Evolutionary conservation across 345 rosid species (phyloP).

Genomic region (Adansonia digitata): DNA sequence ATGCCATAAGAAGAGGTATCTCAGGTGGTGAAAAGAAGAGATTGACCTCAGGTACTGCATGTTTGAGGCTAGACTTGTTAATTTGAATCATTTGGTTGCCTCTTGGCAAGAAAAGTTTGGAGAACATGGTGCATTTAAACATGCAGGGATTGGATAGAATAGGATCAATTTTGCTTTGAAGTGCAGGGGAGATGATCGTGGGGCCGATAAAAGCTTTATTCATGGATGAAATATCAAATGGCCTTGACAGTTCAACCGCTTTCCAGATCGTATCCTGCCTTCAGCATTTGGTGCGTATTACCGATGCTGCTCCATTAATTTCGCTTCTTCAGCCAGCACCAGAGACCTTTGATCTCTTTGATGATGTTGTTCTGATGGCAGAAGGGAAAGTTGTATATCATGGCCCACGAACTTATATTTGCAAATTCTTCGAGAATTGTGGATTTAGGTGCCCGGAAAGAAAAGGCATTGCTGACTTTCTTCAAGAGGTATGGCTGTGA

Average conservation of each 20-base stretch:
- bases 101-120: neutral
- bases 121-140: neutral
- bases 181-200: conserved; percentile 66
- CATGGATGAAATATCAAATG: conserved; percentile 74
- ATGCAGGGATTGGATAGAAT: no score
- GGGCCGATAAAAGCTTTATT: conserved; percentile 63
- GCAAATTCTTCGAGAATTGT: conserved; percentile 47
- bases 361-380: conserved; percentile 57
- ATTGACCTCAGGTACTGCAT: conserved; percentile 39
- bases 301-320: conserved; percentile 47
- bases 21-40: conserved; percentile 54
- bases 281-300: conserved; percentile 48
- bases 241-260: conserved; percentile 68
- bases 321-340: conserved; percentile 79
- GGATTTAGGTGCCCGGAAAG: conserved; percentile 63
- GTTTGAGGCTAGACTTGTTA: neutral
- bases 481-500: conserved; percentile 45
- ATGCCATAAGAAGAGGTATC: conserved; percentile 45
- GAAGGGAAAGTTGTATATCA: conserved; percentile 62
- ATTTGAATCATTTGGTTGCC: neutral
- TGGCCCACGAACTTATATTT: conserved; percentile 40
- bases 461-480: conserved; percentile 63
- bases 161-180: neutral
- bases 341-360: conserved; percentile 59
- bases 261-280: conserved; percentile 56